phyloP scores from a whole-genome alignment of 2,329 filamentous ascomycete species.

The Pseudocercospora vitis region DNA sequence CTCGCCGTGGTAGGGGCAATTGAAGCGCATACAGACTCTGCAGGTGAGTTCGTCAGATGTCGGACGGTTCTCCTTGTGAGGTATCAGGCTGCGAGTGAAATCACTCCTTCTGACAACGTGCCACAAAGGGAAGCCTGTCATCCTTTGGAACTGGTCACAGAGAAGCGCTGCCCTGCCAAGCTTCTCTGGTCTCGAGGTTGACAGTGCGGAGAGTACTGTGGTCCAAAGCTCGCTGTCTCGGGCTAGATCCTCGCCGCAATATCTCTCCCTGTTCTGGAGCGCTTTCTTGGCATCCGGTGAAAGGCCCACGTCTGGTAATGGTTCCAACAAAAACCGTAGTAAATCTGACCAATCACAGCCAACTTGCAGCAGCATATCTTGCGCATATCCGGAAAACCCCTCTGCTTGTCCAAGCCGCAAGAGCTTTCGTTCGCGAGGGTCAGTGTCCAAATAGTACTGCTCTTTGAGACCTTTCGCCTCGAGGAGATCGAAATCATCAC shows the following conservation, averaged over 20 bases:
- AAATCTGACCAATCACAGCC: conserved; percentile 41
- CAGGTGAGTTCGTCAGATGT: conserved; percentile 29
- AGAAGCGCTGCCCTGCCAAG: conserved; percentile 39
- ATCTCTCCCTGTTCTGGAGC: conserved; percentile 22
- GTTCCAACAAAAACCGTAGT: conserved; percentile 43
- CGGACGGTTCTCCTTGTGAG: conserved; percentile 5
- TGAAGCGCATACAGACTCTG: conserved; percentile 32
- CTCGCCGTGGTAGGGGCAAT: conserved; percentile 46
- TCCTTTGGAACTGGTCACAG: conserved; percentile 40
- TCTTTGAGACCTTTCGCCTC: conserved; percentile 32
- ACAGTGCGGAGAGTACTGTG: conserved; percentile 35
- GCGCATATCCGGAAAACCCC: conserved; percentile 38
- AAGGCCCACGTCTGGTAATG: conserved; percentile 25
- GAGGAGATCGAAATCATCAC: conserved; percentile 38
- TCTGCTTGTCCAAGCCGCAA: conserved; percentile 40
- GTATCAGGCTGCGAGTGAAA: conserved; percentile 19
- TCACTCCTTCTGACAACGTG: conserved; percentile 41
- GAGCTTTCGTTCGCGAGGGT: conserved; percentile 35
- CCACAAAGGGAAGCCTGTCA: conserved; percentile 43
- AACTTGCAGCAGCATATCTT: conserved; percentile 40
- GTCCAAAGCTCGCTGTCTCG: conserved; percentile 36
- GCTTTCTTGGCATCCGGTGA: conserved; percentile 24
- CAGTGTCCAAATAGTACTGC: conserved; percentile 35
- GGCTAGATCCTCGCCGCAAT: conserved; percentile 39
- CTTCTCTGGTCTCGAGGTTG: conserved; percentile 24